Base-by-base conservation (phyloP, 306 rosid genomes). In the Quercus parvula region DNA sequence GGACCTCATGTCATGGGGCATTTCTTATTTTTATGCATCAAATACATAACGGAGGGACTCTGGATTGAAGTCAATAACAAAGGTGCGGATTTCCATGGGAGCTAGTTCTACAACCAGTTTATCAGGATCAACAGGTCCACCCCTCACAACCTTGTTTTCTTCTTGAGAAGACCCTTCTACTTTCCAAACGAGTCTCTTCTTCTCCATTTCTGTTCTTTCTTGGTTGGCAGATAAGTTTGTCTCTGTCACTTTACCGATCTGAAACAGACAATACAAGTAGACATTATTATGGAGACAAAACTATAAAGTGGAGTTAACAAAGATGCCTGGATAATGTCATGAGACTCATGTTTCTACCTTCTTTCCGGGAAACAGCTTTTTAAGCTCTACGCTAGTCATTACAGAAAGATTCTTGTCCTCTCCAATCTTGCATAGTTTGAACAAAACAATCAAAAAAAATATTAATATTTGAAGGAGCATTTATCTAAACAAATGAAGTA, bases 51-150 rank as follows among this genome's bases (percentile, higher is more conserved):
- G 83, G 69, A 75, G 67, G 74, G 81, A 51, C 35, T 49, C 77
- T 4, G 77, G 4, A 57, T 67, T 85, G 25, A 85, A 87, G 77
- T 80, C 71, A 58, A 92, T 30, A 76, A 87, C 59, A 70, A 95
- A 95, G 81, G 96, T 91, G 71, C 98, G 91, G 74, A 92, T 95
- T 85, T 92, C 98, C 97, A 90, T 90, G 1, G 99, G 97, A 10
- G 91, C 85, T 31, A 95, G 96, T 84, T 95, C 98, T 81, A 91
- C 96, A n/a, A 71, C 71, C 54, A 92, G 87, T 76, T 84, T 81
- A 75, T 79, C 78, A 31, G 94, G 97, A 82, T 92, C 90, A 67
- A 91, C 85, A 49, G 94, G 86, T 19, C 93, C 84, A 66, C 99
- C 99, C 88, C 97, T 91, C 51, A 59, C 76, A 69, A 82, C 86